phyloP scores from a whole-genome alignment of 169 alveolate genomes.

The Neospora caninum region DNA sequence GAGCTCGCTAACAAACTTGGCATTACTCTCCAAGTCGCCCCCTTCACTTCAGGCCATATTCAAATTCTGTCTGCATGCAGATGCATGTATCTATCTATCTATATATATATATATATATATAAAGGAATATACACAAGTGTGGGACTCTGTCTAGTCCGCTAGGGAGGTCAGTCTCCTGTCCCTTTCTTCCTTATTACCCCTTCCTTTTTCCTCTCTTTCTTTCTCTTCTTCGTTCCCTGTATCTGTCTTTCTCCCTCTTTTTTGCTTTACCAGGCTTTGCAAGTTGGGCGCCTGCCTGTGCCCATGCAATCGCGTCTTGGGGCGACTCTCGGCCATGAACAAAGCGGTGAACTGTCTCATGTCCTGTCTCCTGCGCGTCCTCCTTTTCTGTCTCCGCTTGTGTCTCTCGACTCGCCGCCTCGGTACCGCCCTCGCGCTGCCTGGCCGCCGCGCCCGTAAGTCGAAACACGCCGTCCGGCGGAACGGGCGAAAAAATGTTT shows the following conservation, averaged over 20 bases:
- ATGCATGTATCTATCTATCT: background rate
- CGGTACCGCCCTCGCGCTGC: too few relatives aligned
- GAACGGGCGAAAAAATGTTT: background rate
- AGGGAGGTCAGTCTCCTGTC: too few relatives aligned
- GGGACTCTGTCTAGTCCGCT: too few relatives aligned
- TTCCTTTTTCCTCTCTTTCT: too few relatives aligned
- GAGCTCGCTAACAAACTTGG: too few relatives aligned
- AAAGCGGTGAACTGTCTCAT: background rate
- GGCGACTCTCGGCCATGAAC: background rate
- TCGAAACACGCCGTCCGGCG: background rate
- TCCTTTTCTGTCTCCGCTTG: background rate
- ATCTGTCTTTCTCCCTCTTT: background rate
- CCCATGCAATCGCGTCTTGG: slow-evolving; percentile 4
- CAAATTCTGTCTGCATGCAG: too few relatives aligned
- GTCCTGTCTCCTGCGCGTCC: background rate
- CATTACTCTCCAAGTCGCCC: too few relatives aligned
- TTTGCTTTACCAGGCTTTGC: background rate
- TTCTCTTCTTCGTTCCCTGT: background rate
- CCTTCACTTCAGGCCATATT: too few relatives aligned
- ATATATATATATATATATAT: background rate
- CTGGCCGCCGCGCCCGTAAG: too few relatives aligned
- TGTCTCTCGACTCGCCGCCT: too few relatives aligned
- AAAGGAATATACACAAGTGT: too few relatives aligned
- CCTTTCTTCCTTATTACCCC: too few relatives aligned
- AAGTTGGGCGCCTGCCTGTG: background rate